Evolutionary conservation across 495 filamentous ascomycete species (phyloP).

Genomic region (Penicillium coffeae): DNA sequence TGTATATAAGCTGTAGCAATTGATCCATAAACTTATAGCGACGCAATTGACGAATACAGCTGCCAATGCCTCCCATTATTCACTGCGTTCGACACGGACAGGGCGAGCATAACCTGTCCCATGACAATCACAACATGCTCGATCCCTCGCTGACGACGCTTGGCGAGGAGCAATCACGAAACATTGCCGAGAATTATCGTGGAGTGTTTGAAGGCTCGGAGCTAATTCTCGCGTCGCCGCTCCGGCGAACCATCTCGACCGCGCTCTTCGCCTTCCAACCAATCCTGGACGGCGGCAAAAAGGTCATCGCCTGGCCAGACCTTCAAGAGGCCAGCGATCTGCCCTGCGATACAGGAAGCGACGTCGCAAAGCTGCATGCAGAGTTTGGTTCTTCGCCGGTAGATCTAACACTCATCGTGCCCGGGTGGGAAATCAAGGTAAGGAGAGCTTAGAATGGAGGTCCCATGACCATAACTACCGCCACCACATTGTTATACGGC

Average conservation of each 20-base stretch:
- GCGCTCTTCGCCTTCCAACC: constrained; percentile 59
- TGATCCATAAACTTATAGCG: too few relatives aligned
- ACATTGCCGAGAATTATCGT: constrained; percentile 62
- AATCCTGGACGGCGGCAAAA: constrained; percentile 5
- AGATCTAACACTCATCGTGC: constrained; percentile 49
- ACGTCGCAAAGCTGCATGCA: constrained; percentile 43
- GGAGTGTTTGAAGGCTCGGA: constrained; percentile 49
- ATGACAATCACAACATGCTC: constrained; percentile 14
- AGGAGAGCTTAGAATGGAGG: too few relatives aligned
- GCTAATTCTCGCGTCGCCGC: constrained; percentile 67
- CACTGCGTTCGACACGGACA: constrained; percentile 15
- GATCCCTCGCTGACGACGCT: constrained; percentile 14
- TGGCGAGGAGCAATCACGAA: constrained; percentile 22
- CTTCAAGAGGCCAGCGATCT: constrained; percentile 66
- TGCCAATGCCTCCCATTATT: constrained; percentile 18
- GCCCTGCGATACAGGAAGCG: constrained; percentile 68
- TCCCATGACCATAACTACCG: too few relatives aligned
- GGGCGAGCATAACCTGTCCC: constrained; percentile 17
- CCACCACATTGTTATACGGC: too few relatives aligned
- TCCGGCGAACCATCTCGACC: constrained; percentile 71
- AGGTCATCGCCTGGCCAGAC: constrained; percentile 61
- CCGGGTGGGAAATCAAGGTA: constrained; percentile 60
- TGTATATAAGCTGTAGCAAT: too few relatives aligned
- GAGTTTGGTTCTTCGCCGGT: constrained; percentile 52
- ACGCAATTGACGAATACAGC: too few relatives aligned